These are phyloP conservation scores for Suillus americanus DNA, from an alignment of 768 basidiomycete genomes.

Conservation along the genomic window DNA sequence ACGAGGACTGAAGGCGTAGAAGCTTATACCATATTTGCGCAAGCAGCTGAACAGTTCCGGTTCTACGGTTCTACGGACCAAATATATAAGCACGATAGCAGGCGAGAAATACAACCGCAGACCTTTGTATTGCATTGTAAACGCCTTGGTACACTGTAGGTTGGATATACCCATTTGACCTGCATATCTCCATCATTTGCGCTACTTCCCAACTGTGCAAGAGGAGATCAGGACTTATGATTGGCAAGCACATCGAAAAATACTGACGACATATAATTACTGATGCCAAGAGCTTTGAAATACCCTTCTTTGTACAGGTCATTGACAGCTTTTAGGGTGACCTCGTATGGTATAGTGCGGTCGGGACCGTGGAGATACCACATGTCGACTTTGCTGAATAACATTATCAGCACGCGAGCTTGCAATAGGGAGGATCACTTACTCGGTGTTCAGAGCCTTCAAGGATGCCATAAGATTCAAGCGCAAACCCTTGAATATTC, in stretches of 20 bases:
- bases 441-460: conserved; percentile 51
- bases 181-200: conserved; percentile 29
- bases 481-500: conserved; percentile 30
- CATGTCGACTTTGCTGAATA: conserved; percentile 9
- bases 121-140: conserved; percentile 26
- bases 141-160: conserved; percentile 29
- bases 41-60: conserved; percentile 24
- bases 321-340: conserved; percentile 21
- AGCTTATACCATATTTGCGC: conserved; percentile 29
- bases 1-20: conserved; percentile 34
- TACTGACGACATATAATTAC: conserved; percentile 21
- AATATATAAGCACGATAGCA: not conserved
- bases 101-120: not conserved
- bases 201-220: conserved; percentile 33
- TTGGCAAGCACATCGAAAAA: conserved; percentile 15
- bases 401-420: conserved; percentile 1
- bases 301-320: conserved; percentile 25
- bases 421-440: conserved; percentile 11
- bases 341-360: conserved; percentile 21
- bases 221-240: conserved; percentile 2
- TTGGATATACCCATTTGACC: conserved; percentile 19
- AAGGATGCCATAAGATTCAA: conserved; percentile 33
- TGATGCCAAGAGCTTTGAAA: conserved; percentile 24
- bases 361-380: conserved; percentile 24
- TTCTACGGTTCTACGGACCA: not conserved